Evolutionary conservation across 805 yeast species (phyloP), one percentile per base, ranked within the genome.

Genomic region (Wickerhamomyces hampshirensis): DNA sequence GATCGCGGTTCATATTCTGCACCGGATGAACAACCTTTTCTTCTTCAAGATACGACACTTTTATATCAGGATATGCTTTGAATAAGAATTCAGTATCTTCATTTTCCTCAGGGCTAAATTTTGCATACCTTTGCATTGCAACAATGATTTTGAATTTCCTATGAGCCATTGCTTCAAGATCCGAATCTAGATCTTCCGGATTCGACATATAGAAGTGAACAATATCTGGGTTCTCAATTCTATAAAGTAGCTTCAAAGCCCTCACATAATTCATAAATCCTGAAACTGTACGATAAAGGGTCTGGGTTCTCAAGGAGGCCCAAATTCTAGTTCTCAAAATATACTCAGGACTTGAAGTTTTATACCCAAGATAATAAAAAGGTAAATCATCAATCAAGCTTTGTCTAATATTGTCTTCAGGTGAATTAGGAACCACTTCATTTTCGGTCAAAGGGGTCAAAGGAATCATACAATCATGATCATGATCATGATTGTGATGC

Each of bases 271-370:
- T 86, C 75, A 75, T 75, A 52, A 88, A 86, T 0, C 96, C 96
- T 0, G 89, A 75, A 3, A 85, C 68, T 0, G 96, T 87, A 27
- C 96, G 65, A 52, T 80, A 88, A 36, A 87, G 64, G 0, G 96
- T 87, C 53, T 87, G 96, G 2, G 85, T 75, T 50, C 95, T 68
- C 36, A 84, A 60, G 0, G 95, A 84, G 0, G 95, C 84, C 96
- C 96, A 87, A 2, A 86, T 70, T 51, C 95, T 68, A 0, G 95
- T 86, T 55, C 94, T 64, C 43, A 82, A 54, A 3, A 76, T 70
- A 46, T 71, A 75, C 37, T 77, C 79, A 0, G 84, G 79, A 3
- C 75, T 68, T 2, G 87, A 71, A 17, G 75, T 66, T 44, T 77
- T 80, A 59, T 81, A 85, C 0, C 95, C 95, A 45, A 84, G 63